Percentiles rank a stretch among this genome's conserved stretches.
Conservation (phyloP, 805 yeast species). For the Vanderwaltozyma yarrowii region DNA sequence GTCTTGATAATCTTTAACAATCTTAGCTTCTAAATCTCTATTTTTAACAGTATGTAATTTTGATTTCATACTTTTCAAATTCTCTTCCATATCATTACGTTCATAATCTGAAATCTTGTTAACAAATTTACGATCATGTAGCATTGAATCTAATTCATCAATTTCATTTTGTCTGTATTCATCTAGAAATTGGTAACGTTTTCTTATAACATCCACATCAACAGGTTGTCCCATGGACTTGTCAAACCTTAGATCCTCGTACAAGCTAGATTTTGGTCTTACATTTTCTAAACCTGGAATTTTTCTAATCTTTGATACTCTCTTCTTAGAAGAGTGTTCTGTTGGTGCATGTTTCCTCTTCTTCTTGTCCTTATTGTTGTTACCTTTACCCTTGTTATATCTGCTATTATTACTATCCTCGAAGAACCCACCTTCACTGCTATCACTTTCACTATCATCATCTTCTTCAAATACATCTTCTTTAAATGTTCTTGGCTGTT, state of each 20-base stretch:
- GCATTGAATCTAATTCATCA: slow-evolving; percentile 41
- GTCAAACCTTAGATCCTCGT: slow-evolving; percentile 84
- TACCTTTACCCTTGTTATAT: too few species aligned
- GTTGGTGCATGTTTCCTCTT: slow-evolving; percentile 79
- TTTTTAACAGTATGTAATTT: slow-evolving; percentile 58
- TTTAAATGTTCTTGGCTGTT: slow-evolving; percentile 15
- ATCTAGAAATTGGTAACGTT: slow-evolving; percentile 76
- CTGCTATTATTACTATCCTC: too few species aligned
- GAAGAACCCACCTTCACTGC: slow-evolving; percentile 2
- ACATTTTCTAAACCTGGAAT: slow-evolving; percentile 53
- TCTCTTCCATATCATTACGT: slow-evolving; percentile 40
- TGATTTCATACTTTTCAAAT: slow-evolving; percentile 55
- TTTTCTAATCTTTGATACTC: slow-evolving; percentile 59
- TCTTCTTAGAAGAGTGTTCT: slow-evolving; percentile 63
- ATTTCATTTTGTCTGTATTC: slow-evolving; percentile 76
- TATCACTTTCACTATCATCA: slow-evolving; percentile 8
- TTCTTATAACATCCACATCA: slow-evolving; percentile 54
- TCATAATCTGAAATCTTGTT: slow-evolving; percentile 35
- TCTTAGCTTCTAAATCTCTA: slow-evolving; percentile 63
- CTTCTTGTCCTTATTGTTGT: slow-evolving; percentile 18
- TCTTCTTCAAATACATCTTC: slow-evolving; percentile 13
- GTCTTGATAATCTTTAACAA: slow-evolving; percentile 50
- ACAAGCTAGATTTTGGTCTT: slow-evolving; percentile 33
- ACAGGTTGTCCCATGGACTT: slow-evolving; percentile 80
- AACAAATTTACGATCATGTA: slow-evolving; percentile 44